Base-by-base conservation (phyloP, 2,329 filamentous ascomycete species). In the Penicillium olsonii region DNA sequence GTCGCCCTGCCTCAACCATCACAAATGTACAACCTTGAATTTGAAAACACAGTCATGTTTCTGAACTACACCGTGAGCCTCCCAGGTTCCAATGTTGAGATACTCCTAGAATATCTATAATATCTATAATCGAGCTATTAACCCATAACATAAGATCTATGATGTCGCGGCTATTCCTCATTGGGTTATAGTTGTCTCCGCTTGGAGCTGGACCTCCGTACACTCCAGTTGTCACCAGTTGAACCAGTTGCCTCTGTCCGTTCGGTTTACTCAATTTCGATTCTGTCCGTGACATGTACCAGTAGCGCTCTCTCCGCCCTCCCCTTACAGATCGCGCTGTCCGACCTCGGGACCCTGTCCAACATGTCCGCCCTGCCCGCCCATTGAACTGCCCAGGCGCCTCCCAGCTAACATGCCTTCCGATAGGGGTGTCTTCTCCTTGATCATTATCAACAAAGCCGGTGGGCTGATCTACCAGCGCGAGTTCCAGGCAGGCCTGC, bases 371-470 rank as follows among this genome's bases (percentile, higher is more conserved):
- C 19, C 29, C 6, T 33, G 53, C 55, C 44, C 45, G 17, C 27
- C 11, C 17, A n/a, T 31, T 31, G 24, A 37, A 31, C 18, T 24
- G 18, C 39, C n/a, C n/a, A n/a, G n/a, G n/a, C n/a, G n/a, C n/a
- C 31, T 34, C 42, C 46, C 45, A 26, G 42, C 52, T 53, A 37
- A 58, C 27, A 45, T 46, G 33, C 20, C 29, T 37, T 33, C n/a
- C 11, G 10, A n/a, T 42, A 97, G 92, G 94, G 89, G 91, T 59
- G 88, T 99, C 71, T 94, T 95, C 73, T 86, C 92, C 51, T 87
- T 99, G 67, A 91, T 97, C 70, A 87, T 99, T 70, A 96, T 99
- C 78, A 97, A 96, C 80, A 99, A 99, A 81, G 92, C 94, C 57
- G 94, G 92, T 53, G 94, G 94, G 63, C 82, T 99, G 45, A 87